These are phyloP conservation scores for Eucalyptus dawsonii DNA, from an alignment of 345 rosid genomes.

Conservation along the genomic window DNA sequence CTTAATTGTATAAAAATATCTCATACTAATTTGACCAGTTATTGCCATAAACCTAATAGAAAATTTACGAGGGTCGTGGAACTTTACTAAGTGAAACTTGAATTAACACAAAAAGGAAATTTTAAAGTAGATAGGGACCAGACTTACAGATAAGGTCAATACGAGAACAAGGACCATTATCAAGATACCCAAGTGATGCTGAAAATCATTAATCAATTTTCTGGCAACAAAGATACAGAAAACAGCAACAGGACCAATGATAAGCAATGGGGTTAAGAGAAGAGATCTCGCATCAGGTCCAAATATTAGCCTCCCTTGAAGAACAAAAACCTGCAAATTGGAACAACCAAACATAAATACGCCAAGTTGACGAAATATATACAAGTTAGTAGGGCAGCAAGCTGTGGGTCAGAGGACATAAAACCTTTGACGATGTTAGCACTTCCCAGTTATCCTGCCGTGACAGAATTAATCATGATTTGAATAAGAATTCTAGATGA, in stretches of 20 bases:
- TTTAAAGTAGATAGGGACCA: not conserved
- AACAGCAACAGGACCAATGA: constrained; percentile 56
- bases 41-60: not conserved
- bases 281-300: constrained; percentile 89
- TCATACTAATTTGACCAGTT: not conserved
- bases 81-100: not conserved
- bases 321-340: constrained; percentile 52
- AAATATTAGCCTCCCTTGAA: constrained; percentile 76
- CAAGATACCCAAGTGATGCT: constrained; percentile 56
- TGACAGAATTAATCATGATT: not conserved
- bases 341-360: not conserved
- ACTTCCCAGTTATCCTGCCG: not conserved
- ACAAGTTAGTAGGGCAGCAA: not conserved
- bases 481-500: not conserved
- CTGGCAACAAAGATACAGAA: constrained; percentile 76
- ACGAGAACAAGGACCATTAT: constrained; percentile 39
- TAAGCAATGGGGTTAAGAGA: constrained; percentile 45
- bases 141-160: constrained; percentile 35
- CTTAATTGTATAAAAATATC: not conserved
- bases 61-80: not conserved
- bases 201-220: constrained; percentile 59
- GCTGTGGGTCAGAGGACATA: not conserved
- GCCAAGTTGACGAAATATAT: not conserved
- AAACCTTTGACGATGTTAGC: not conserved
- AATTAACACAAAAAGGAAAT: not conserved